Evolutionary conservation across 805 yeast species (phyloP), one percentile per base, ranked within the genome.

Genomic region (Candida ulmi): DNA sequence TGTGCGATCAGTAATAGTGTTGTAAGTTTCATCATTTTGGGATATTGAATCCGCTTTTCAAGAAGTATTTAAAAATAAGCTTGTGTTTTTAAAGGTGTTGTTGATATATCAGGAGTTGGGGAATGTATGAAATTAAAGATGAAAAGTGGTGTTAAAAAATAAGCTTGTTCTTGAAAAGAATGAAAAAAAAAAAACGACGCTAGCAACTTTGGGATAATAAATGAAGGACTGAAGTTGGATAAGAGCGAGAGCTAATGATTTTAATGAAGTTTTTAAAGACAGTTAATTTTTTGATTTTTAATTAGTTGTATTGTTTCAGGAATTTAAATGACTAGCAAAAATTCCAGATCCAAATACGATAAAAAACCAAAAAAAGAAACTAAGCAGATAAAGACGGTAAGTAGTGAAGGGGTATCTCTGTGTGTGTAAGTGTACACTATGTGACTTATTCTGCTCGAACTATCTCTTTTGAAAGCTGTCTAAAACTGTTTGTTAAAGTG

Each of bases 1-100:
- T 47, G 46, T 11, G 51, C 43, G 15, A 44, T 16, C 6, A 40
- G 30, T 23, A 44, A 23, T 8, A 43, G 24, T 23, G 41, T 46
- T 21, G 43, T 33, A 7, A 39, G 12, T 39, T 46, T 47, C 48
- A 47, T 44, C 18, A 28, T 28, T 11, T 4, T 5, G 9, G 18
- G 31, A 28, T 28, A 9, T 15, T 15, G 11, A 15, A 28, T 8
- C 17, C 17, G 11, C 17, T 5, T 26, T 26, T 26, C 28, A 26
- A 13, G 12, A 13, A 26, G 6, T 26, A 26, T 9, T 26, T 26
- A 11, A 13, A 11, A 8, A 13, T 5, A 26, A 12, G n/a, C n/a
- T n/a, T n/a, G n/a, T n/a, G n/a, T n/a, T 26, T 26, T 11, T 5
- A 11, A 11, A 5, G 28, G 11, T 26, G 15, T 26, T 11, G 12